Base-by-base conservation (phyloP, 768 basidiomycete species). In the Naganishia friedmannii region DNA sequence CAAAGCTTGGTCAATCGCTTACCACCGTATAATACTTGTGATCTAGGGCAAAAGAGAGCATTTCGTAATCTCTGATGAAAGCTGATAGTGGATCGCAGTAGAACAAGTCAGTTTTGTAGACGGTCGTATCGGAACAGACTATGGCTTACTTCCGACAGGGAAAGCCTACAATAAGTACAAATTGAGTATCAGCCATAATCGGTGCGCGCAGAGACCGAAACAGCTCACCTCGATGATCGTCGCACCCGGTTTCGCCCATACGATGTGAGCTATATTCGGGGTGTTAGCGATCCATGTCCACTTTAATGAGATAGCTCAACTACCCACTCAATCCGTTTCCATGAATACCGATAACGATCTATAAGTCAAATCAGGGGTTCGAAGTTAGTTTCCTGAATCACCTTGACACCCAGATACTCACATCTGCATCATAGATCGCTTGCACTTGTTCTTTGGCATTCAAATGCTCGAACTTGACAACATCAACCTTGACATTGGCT, bases 311-410 rank as follows among this genome's bases (percentile, higher is more conserved):
- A 26, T 9, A 2, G 28, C 7, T 19, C 19, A 31, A 9, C n/a
- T 23, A 70, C 69, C 23, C 28, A 70, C 69, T 73, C 53, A 74
- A 28, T 13, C 72, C 76, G 56, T 74, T 72, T 4, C 75, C 74
- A 65, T 77, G 77, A 13, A 77, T 68, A 19, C 77, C 77, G 45
- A 77, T 68, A 39, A 74, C 23, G 29, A 77, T 66, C 58, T 73
- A 67, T 32, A 29, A 23, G n/a, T n/a, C n/a, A 32, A 13, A 51
- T 29, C 70, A 13, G 29, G 56, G 4, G n/a, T n/a, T n/a, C n/a
- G n/a, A 2, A 5, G 28, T 67, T 51, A 53, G 46, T 54, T 31
- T 23, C 8, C 29, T 23, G 17, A 34, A 3, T 6, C 19, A 12
- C 10, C 55, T 39, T 37, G 34, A 37, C 17, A 21, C 3, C 13